Evolutionary conservation across 1,284 basidiomycete species (phyloP).

Genomic region (Tilletia horrida): DNA sequence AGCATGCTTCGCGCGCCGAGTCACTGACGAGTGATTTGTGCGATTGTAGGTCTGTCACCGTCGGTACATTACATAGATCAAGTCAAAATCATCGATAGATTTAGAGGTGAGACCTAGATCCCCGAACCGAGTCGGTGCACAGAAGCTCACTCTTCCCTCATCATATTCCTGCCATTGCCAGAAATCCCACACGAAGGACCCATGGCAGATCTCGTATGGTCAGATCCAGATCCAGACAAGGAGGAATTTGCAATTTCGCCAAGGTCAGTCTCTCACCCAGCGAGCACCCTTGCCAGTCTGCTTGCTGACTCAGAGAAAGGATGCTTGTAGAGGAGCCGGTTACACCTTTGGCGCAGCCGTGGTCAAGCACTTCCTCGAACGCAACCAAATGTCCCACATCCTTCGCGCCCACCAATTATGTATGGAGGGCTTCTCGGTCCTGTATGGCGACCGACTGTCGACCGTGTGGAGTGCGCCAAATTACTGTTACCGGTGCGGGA

Average conservation of each 20-base stretch:
- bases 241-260: constrained; percentile 99
- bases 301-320: background rate
- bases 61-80: constrained; percentile 99
- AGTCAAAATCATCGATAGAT: constrained; percentile 97
- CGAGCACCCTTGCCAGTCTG: too few relatives aligned
- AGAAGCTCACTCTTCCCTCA: background rate
- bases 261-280: constrained; percentile 64
- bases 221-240: constrained; percentile 97
- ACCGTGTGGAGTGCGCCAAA: constrained; percentile 99
- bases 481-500: constrained; percentile 97
- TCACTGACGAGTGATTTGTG: background rate
- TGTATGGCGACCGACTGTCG: constrained; percentile 90
- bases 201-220: constrained; percentile 99
- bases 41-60: constrained; percentile 68
- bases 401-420: constrained; percentile 96
- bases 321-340: constrained; percentile 75
- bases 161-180: constrained; percentile 53
- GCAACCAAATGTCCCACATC: constrained; percentile 96
- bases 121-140: too few relatives aligned
- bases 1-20: background rate
- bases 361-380: constrained; percentile 85
- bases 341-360: constrained; percentile 98
- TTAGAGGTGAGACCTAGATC: constrained; percentile 66
- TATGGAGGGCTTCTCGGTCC: constrained; percentile 95
- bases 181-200: constrained; percentile 99